A percentile compares a stretch with the other conserved stretches of the same genome.
These are phyloP conservation scores for Phaeotremella fagi DNA, from an alignment of 768 basidiomycete genomes.

Conservation along the genomic window DNA sequence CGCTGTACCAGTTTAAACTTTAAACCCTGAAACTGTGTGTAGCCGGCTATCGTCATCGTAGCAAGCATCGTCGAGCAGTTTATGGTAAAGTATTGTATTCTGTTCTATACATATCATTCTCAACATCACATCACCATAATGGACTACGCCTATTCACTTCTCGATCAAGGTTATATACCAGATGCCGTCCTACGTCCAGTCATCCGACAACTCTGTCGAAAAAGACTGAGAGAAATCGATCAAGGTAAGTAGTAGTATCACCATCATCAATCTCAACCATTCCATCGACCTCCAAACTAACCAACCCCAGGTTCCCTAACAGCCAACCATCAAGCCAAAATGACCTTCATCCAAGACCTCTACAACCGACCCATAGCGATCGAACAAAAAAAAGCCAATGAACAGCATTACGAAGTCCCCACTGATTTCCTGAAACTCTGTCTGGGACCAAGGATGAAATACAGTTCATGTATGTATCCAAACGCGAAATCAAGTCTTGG, in stretches of 20 bases:
- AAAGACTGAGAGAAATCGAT: constrained; percentile 61
- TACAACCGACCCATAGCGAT: constrained; percentile 59
- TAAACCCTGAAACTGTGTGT: too few relatives aligned
- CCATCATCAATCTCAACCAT: background rate
- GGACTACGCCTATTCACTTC: constrained; percentile 38
- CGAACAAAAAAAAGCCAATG: constrained; percentile 63
- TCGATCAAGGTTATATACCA: constrained; percentile 59
- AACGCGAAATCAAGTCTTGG: constrained; percentile 57
- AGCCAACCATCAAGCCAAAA: constrained; percentile 62
- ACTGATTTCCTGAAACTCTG: constrained; percentile 60
- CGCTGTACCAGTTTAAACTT: too few relatives aligned
- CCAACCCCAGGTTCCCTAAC: constrained; percentile 48
- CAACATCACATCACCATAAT: constrained; percentile 11
- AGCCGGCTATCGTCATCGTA: too few relatives aligned
- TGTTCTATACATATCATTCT: too few relatives aligned
- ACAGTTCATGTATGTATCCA: constrained; percentile 63
- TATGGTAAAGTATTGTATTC: background rate
- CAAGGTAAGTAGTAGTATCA: constrained; percentile 51
- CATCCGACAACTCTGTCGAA: constrained; percentile 55
- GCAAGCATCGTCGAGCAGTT: background rate
- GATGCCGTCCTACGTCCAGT: constrained; percentile 56
- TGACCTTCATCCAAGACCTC: constrained; percentile 62
- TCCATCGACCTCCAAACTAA: background rate
- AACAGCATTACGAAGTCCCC: constrained; percentile 68
- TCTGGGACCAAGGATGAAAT: constrained; percentile 63